phyloP scores from a whole-genome alignment of 768 basidiomycete genomes.

The Trametes cingulata region DNA sequence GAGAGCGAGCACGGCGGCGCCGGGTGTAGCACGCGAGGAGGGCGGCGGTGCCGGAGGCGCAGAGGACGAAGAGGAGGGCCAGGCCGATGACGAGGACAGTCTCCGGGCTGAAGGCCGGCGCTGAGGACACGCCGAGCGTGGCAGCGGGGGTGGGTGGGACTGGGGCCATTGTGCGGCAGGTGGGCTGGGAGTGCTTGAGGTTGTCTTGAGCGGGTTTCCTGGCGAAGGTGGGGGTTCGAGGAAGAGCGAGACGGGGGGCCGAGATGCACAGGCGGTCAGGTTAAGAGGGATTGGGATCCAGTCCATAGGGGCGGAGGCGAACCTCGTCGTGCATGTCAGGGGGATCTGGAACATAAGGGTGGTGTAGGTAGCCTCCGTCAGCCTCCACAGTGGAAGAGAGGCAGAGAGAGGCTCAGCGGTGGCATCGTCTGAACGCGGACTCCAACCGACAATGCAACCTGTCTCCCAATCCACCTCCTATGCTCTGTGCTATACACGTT shows the following conservation, averaged over 20 bases:
- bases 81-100: slow-evolving; percentile 5
- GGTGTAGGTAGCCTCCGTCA: not conserved
- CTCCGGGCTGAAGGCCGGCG: slow-evolving; percentile 1
- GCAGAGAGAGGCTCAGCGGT: no score
- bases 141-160: not conserved
- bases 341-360: no score
- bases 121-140: not conserved
- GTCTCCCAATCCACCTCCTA: no score
- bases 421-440: no score
- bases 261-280: not conserved
- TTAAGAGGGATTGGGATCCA: not conserved
- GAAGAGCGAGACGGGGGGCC: not conserved
- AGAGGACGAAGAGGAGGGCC: slow-evolving; percentile 3
- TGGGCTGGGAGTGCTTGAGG: not conserved
- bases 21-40: not conserved
- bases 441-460: no score
- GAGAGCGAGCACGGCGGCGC: not conserved
- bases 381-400: no score
- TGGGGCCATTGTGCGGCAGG: not conserved
- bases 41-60: not conserved
- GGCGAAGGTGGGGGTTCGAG: not conserved
- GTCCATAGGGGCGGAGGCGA: not conserved
- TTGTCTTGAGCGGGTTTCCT: not conserved
- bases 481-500: no score
- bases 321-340: not conserved